These are phyloP conservation scores for Claviceps capensis DNA, from an alignment of 2,329 filamentous ascomycete species.

Conservation along the genomic window DNA sequence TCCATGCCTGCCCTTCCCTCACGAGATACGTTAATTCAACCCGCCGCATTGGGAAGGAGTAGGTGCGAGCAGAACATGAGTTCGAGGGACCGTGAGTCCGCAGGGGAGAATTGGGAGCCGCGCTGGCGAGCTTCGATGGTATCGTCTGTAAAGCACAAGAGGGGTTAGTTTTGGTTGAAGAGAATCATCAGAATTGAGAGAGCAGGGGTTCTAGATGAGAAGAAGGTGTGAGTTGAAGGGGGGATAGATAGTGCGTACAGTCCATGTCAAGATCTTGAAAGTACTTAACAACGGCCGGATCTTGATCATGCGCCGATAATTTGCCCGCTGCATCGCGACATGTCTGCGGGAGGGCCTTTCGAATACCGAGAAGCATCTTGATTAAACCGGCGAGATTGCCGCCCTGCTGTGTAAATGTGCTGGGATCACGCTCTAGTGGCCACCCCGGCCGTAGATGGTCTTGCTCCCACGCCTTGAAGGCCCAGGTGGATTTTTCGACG, in stretches of 20 bases:
- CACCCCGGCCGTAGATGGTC: conserved; percentile 44
- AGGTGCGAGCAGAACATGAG: conserved; percentile 35
- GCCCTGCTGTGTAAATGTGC: conserved; percentile 44
- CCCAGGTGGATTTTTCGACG: conserved; percentile 55
- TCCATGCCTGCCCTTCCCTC: background rate
- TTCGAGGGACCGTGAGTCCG: conserved; percentile 36
- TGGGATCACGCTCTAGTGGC: conserved; percentile 45
- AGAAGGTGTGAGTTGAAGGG: background rate
- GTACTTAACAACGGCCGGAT: conserved; percentile 33
- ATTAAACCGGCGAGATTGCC: conserved; percentile 43
- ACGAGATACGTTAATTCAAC: background rate
- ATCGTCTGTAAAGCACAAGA: conserved; percentile 14
- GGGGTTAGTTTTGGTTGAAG: too few relatives aligned
- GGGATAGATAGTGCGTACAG: conserved; percentile 30
- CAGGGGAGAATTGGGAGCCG: conserved; percentile 35
- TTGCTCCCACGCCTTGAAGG: conserved; percentile 55
- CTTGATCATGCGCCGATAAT: conserved; percentile 32
- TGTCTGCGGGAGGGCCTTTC: conserved; percentile 44
- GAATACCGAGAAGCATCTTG: conserved; percentile 47
- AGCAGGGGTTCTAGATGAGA: too few relatives aligned
- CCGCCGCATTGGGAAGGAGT: conserved; percentile 23
- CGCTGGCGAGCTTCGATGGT: conserved; percentile 30
- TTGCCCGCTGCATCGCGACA: conserved; percentile 32
- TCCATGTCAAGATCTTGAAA: conserved; percentile 43
- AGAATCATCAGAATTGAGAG: background rate